Base-by-base conservation (phyloP, 805 yeast species). In the Metschnikowia reukaufii region DNA sequence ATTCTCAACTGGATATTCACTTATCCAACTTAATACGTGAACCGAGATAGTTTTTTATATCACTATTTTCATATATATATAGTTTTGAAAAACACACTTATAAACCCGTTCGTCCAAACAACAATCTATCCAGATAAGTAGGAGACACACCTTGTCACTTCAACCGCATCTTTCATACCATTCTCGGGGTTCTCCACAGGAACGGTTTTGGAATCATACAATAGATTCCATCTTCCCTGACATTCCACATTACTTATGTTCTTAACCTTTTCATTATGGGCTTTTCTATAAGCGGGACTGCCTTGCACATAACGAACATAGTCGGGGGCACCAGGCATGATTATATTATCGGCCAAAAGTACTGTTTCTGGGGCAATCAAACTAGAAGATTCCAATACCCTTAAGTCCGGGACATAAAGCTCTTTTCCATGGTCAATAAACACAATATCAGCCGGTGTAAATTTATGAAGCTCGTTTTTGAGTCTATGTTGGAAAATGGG, bases 391-490 rank as follows among this genome's bases (percentile, higher is more conserved):
- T 75, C 80, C 32, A 73, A 51, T 4, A 72, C 63, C 29, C 78
- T 57, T 27, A 73, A 56, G 47, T 74, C 78, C 4, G 77, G 70
- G 19, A 72, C 61, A 49, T 73, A 75, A 38, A 52, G 39, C 13
- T 62, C 62, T 44, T 69, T 68, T 55, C 62, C 57, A 49, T 74
- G 79, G 54, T 75, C 75, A 39, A 75, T 61, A 43, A 75, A 67
- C 4, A 70, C 55, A 33, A 73, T 55, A 44, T 72, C 77, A 1
- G 68, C 52, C 1, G 67, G 51, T 4, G 49, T 45, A 44, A 47
- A 61, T 17, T 44, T 23, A 3, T 45, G 36, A 13, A 50, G 29
- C 21, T 50, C 41, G 13, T 40, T 30, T 3, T 35, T 29, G 25
- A 60, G 42, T 19, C 50, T 37, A 1, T 49, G 56, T 20, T 57